Base-by-base conservation (phyloP, 1,284 basidiomycete genomes). In the Sporisorium exsertum region DNA sequence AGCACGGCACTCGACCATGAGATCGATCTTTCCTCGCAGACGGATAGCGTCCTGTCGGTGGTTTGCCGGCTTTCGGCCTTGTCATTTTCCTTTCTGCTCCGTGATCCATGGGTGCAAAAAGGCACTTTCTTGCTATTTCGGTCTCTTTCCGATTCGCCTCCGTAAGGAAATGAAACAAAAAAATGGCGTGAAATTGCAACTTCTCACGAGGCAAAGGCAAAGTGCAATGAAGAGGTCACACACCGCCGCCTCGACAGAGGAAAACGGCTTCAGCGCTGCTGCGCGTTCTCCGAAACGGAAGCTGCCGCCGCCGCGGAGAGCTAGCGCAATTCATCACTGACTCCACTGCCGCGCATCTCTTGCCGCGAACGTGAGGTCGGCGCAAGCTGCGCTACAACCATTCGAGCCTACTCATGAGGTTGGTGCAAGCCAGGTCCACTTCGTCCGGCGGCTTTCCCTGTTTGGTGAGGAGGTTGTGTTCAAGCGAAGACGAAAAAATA, bases 261-360 rank as follows among this genome's bases (percentile, higher is more conserved):
- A n/a, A 4, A 29, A 29, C 18, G 32, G 27, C 27, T 12, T 29
- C 22, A 18, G 15, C 15, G 32, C 22, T 37, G 40, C 49, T n/a
- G 32, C 43, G 9, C 20, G n/a, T n/a, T 10, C 43, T 5, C 16
- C 18, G 6, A 49, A 13, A 22, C 56, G 63, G 63, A 58, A 58
- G 63, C 50, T 64, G 43, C 63, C 57, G 56, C 63, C 45, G 51
- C 63, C 56, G 37, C 37, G 37, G 56, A 57, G 40, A 43, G 45
- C 24, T 58, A 29, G 57, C 57, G 46, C 57, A 58, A 9, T 16
- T 22, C 12, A 8, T 33, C 40, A 15, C 13, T 12, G 20, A 33
- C 32, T 37, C 2, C 26, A 35, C 27, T 20, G 15, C 26, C 27
- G 26, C 18, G n/a, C 47, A 29, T 0, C 16, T 26, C 4, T 49